Evolutionary conservation across 495 filamentous ascomycete species (phyloP), one percentile per base, ranked within the genome.

Genomic region (Chaetomium cochliodes): DNA sequence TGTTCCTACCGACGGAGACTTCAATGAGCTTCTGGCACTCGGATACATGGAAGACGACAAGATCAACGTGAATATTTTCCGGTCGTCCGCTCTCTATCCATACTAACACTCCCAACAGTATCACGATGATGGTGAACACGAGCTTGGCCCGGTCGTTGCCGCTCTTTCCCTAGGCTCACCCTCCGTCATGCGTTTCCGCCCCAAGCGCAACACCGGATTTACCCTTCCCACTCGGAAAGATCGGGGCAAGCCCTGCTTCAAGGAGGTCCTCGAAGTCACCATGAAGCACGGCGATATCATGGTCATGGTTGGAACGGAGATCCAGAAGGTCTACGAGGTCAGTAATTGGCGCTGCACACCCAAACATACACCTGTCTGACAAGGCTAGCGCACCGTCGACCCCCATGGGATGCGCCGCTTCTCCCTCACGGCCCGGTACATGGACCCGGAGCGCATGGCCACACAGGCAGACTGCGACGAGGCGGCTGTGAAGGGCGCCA

Each of bases 41-140:
- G 92, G 89, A 0, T 97, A 93, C 68, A 87, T 93, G 64, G 84
- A 92, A 69, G 74, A 80, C 0, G 85, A 86, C 63, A 79, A 81
- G 26, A 93, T 93, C 44, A 81, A 82, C 18, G 90, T 92, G 80
- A 71, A 87, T 76, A 0, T 3, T 16, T 22, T 57, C 57, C 8
- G n/a, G n/a, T n/a, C n/a, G 28, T 41, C 22, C 64, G 63, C 30
- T 50, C 51, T 12, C 28, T 22, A 73, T 79, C 65, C 81, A 49
- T 37, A n/a, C 52, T 65, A n/a, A 66, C 56, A 47, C 12, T 4
- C 22, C n/a, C 33, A 8, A 30, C 70, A 94, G 87, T 92, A 85
- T 63, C 92, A 97, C 60, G 92, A 96, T 69, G 92, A 97, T 64
- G 92, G 92, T 0, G 92, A 97, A 72, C 75, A 71, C 0, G 84